phyloP scores from a whole-genome alignment of 345 rosid species.

The Moricandia arvensis region DNA sequence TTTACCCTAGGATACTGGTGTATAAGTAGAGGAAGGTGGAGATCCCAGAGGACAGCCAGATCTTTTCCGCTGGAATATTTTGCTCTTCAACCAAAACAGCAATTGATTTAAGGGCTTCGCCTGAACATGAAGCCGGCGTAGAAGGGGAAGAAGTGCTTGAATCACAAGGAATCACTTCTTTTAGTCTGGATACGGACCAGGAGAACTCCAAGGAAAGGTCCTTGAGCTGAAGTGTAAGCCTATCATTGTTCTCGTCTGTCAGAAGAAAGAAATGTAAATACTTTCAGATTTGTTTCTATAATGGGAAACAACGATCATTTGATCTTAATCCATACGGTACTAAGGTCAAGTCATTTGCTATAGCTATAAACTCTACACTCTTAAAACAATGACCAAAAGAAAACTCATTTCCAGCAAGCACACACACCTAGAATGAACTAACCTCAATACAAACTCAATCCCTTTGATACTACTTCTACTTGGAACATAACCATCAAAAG shows the following conservation, averaged over 20 bases:
- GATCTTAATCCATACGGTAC: neutral
- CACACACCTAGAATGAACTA: neutral
- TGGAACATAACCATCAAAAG: neutral
- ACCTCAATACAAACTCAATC: neutral
- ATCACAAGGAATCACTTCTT: conserved; percentile 47
- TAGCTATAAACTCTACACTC: neutral
- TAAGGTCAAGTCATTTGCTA: conserved; percentile 4
- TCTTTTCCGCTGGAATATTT: conserved; percentile 62
- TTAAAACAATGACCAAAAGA: neutral
- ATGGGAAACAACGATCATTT: neutral
- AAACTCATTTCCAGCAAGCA: neutral
- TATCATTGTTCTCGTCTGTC: conserved; percentile 51
- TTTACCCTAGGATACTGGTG: conserved; percentile 81
- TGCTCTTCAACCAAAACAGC: conserved; percentile 67
- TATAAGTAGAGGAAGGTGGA: conserved; percentile 85
- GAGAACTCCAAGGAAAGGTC: conserved; percentile 51
- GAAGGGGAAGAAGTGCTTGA: conserved; percentile 48
- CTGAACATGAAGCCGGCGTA: conserved; percentile 58
- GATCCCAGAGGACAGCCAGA: conserved; percentile 70
- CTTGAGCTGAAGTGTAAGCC: conserved; percentile 45
- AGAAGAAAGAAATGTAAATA: conserved; percentile 16
- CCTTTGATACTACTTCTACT: neutral
- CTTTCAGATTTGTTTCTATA: conserved; percentile 3
- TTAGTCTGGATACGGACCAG: conserved; percentile 69
- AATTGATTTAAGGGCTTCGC: conserved; percentile 45